Conservation (phyloP, 164 flowering plant species). For the Echeveria elegans region DNA sequence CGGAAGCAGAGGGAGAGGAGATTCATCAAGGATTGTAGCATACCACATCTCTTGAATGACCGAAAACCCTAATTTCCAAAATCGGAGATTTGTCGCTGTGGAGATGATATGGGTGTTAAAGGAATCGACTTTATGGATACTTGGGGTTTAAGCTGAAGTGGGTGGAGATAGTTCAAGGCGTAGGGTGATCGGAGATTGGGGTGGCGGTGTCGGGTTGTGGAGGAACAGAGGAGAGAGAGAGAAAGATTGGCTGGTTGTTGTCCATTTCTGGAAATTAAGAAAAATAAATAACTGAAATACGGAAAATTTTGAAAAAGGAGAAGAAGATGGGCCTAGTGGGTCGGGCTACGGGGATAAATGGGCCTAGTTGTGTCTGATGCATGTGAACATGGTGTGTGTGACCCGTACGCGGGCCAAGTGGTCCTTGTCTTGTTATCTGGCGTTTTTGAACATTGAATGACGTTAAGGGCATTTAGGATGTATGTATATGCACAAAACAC, state of each 20-base stretch:
- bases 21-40: conserved; percentile 57
- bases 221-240: conserved; percentile 17
- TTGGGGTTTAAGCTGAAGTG: neutral
- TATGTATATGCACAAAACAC: too few species aligned
- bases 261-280: neutral
- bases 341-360: neutral
- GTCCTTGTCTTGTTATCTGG: neutral
- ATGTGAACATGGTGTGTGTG: conserved; percentile 1
- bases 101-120: neutral
- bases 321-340: neutral
- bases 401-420: neutral
- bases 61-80: neutral
- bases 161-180: neutral
- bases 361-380: neutral
- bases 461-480: neutral
- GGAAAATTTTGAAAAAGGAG: neutral
- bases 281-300: neutral
- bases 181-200: conserved; percentile 8
- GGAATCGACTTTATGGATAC: neutral
- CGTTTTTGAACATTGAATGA: neutral
- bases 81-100: neutral
- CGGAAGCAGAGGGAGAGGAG: conserved; percentile 47
- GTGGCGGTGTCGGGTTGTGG: conserved; percentile 22
- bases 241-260: neutral
- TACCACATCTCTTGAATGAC: conserved; percentile 61